Evolutionary conservation across 352 stramenopile species (phyloP).

Genomic region (Phytophthora lateralis): DNA sequence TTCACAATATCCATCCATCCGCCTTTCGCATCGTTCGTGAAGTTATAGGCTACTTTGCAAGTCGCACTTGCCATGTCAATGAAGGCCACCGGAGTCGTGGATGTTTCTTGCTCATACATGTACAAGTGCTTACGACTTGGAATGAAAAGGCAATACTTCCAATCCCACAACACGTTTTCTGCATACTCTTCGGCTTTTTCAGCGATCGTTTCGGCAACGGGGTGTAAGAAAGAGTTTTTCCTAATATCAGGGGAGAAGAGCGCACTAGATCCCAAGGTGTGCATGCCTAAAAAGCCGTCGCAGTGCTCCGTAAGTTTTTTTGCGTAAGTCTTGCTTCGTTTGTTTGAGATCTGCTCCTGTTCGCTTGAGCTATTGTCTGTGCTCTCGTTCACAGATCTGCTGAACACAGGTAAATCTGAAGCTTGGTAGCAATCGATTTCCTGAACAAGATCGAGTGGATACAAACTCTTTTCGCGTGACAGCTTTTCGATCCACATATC

Average conservation of each 20-base stretch:
- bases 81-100: slow-evolving; percentile 42
- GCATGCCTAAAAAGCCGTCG: slow-evolving; percentile 57
- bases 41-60: slow-evolving; percentile 54
- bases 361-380: neutral
- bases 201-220: slow-evolving; percentile 44
- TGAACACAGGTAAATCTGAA: neutral
- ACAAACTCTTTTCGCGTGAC: slow-evolving; percentile 44
- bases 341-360: neutral
- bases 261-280: slow-evolving; percentile 54
- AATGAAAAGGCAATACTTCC: slow-evolving; percentile 75
- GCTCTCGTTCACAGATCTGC: neutral
- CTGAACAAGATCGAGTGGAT: slow-evolving; percentile 67
- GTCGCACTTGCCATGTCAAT: slow-evolving; percentile 59
- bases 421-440: slow-evolving; percentile 61
- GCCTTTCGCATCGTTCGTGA: slow-evolving; percentile 41
- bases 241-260: slow-evolving; percentile 46
- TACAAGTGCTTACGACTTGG: slow-evolving; percentile 55
- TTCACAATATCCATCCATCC: slow-evolving; percentile 69
- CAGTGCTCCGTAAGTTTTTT: slow-evolving; percentile 69
- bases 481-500: slow-evolving; percentile 52
- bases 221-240: slow-evolving; percentile 37
- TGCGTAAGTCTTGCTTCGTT: slow-evolving; percentile 33
- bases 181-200: slow-evolving; percentile 46
- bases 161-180: slow-evolving; percentile 62
- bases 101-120: slow-evolving; percentile 62